These are phyloP conservation scores for Leccinum glutinopallens DNA, from an alignment of 1,284 basidiomycete genomes.

Conservation along the genomic window DNA sequence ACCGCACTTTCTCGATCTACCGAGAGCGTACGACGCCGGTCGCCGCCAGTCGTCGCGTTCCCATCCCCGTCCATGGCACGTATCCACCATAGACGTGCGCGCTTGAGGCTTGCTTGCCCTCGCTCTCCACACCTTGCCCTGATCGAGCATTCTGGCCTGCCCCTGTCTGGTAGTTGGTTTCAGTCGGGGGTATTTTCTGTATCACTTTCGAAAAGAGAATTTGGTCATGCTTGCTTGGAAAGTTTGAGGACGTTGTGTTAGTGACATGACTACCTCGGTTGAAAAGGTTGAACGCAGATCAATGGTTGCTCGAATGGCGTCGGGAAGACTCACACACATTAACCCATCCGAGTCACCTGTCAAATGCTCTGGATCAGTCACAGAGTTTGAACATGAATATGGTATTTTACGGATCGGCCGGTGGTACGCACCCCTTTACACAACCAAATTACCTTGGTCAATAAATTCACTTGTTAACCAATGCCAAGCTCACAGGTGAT, in stretches of 20 bases:
- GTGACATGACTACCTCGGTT: background rate
- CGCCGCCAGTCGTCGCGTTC: background rate
- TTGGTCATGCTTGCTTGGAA: background rate
- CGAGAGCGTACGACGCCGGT: background rate
- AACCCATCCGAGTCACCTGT: background rate
- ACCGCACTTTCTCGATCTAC: background rate
- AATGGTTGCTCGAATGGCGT: constrained; percentile 24
- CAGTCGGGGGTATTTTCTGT: background rate
- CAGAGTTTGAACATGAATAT: constrained; percentile 28
- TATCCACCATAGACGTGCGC: background rate
- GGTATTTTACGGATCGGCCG: constrained; percentile 13
- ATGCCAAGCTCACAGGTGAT: constrained; percentile 26
- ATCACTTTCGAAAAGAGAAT: background rate
- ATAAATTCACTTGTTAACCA: constrained; percentile 28
- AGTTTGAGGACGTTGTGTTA: background rate
- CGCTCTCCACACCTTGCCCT: background rate
- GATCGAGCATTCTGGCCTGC: background rate
- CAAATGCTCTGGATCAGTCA: constrained; percentile 7
- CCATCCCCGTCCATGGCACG: background rate
- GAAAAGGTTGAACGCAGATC: background rate
- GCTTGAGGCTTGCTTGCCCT: background rate
- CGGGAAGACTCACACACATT: constrained; percentile 12
- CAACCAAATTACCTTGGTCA: constrained; percentile 13
- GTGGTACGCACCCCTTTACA: constrained; percentile 18
- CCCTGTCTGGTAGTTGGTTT: background rate